Percentiles rank a stretch among this genome's conserved stretches.
Conservation (phyloP, 164 flowering plant species). For the Nymphaea thermarum region DNA sequence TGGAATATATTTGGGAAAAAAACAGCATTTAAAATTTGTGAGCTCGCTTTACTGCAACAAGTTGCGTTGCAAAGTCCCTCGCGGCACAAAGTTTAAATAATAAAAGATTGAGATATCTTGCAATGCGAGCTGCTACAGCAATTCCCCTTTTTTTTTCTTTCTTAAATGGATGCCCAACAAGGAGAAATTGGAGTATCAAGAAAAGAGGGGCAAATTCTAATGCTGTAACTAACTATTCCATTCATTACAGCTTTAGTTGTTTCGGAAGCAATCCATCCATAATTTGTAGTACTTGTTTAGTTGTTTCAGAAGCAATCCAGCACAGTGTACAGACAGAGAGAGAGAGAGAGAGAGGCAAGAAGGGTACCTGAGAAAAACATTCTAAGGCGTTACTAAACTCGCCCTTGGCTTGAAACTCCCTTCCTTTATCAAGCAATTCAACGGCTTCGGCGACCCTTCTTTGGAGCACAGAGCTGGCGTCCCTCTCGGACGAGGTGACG, state of each 20-base stretch:
- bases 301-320: not conserved
- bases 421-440: constrained; percentile 43
- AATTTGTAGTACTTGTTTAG: not conserved
- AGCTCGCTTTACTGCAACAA: too few species aligned
- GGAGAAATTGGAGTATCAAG: not conserved
- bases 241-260: not conserved
- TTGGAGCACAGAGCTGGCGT: constrained; percentile 26
- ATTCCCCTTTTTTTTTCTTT: too few species aligned
- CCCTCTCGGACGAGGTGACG: constrained; percentile 28
- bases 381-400: constrained; percentile 40
- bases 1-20: too few species aligned
- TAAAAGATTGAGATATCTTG: too few species aligned
- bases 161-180: not conserved
- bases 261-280: not conserved
- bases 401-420: constrained; percentile 54
- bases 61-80: too few species aligned
- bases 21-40: too few species aligned
- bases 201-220: too few species aligned
- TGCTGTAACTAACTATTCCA: too few species aligned
- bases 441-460: constrained; percentile 33
- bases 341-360: not conserved
- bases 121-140: too few species aligned
- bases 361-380: constrained; percentile 39
- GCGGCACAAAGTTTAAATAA: too few species aligned
- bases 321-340: not conserved